Evolutionary conservation across 2,329 filamentous ascomycete genomes (phyloP), one percentile per base, ranked within the genome.

Genomic region (Colletotrichum lentis): DNA sequence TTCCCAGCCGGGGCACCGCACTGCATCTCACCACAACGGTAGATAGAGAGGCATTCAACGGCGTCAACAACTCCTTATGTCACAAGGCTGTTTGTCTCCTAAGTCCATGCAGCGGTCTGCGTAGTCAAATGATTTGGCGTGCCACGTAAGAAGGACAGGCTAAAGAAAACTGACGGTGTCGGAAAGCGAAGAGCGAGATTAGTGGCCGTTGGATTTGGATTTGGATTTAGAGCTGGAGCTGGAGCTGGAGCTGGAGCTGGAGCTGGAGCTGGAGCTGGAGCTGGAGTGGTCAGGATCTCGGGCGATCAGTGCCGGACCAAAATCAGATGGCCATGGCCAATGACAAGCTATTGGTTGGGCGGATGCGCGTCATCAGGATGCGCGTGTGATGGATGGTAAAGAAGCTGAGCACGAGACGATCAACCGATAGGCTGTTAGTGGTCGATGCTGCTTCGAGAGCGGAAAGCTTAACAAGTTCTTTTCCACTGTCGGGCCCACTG

Each of bases 381-480:
- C 50, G 58, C 44, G 62, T 55, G 65, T 59, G 65, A 65, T 65
- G 41, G 44, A 31, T 16, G 20, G 12, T 8, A 41, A 22, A n/a
- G 24, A n/a, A 44, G 53, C 46, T 53, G 22, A 41, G 41, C 39
- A 47, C 27, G 39, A 43, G 49, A 54, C 62, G 41, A 55, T 18
- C 7, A 27, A 14, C 22, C 49, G 14, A 59, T 35, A 55, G 62
- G 47, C 18, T 65, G 65, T 68, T 68, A 68, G 55, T 55, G 43
- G 35, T 2, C 10, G 22, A 41, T 2, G 65, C 27, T 44, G 35
- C 54, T 39, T 55, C 50, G 49, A 39, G 4, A 4, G 43, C 50
- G 50, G 55, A 43, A 61, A 65, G 66, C 56, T 67, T 66, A 68
- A 68, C 66, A 59, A 18, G 27, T n/a, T n/a, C n/a, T 50, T 63